phyloP scores from a whole-genome alignment of 2,329 filamentous ascomycete genomes.

The Aspergillus clavatus region DNA sequence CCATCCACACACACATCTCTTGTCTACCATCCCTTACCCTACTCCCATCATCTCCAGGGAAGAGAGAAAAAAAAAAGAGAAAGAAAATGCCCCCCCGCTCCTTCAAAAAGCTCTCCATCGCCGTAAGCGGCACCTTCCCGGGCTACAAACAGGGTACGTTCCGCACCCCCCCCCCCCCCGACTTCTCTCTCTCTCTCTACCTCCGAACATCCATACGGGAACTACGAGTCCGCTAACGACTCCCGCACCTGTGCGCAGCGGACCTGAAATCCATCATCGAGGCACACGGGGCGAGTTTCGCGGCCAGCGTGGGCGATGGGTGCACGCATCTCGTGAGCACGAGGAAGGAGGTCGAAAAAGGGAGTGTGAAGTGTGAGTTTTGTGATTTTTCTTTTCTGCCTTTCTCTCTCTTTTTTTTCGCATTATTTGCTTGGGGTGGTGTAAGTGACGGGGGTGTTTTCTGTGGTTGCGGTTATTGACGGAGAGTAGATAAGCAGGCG shows the following conservation, averaged over 20 bases:
- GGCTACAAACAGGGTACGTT: conserved; percentile 48
- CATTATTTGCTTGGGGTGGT: too few relatives aligned
- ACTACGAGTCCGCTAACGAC: conserved; percentile 7
- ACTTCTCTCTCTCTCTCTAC: too few relatives aligned
- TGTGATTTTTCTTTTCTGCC: too few relatives aligned
- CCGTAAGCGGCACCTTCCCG: conserved; percentile 58
- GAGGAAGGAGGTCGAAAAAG: conserved; percentile 34
- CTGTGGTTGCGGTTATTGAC: too few relatives aligned
- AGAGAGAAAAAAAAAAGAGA: too few relatives aligned
- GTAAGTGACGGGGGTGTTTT: too few relatives aligned
- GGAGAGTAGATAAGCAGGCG: conserved; percentile 38
- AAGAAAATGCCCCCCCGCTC: background rate
- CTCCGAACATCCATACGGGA: too few relatives aligned
- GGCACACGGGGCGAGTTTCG: conserved; percentile 31
- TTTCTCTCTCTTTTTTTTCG: too few relatives aligned
- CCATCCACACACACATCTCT: too few relatives aligned
- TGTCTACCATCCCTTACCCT: too few relatives aligned
- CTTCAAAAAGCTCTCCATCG: conserved; percentile 41
- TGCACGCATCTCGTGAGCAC: conserved; percentile 39
- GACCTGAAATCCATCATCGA: conserved; percentile 31
- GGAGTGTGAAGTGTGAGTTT: conserved; percentile 33
- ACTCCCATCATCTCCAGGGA: too few relatives aligned
- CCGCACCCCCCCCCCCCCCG: too few relatives aligned
- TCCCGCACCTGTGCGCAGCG: conserved; percentile 21
- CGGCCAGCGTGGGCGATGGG: conserved; percentile 22